These are phyloP conservation scores for Austroboletus festivus DNA, from an alignment of 768 basidiomycete species.

Conservation along the genomic window DNA sequence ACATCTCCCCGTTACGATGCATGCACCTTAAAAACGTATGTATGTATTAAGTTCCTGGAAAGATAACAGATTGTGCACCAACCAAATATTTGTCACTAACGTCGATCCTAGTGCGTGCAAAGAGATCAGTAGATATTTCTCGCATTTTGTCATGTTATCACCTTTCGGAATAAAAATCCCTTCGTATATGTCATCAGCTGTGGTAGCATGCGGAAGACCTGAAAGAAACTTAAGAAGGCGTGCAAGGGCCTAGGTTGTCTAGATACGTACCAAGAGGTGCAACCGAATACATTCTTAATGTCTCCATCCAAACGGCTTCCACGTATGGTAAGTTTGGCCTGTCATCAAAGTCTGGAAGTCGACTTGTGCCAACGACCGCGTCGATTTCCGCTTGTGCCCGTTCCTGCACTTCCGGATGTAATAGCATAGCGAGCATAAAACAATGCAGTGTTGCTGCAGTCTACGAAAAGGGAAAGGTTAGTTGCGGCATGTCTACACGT, in stretches of 20 bases:
- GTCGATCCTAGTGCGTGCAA: constrained; percentile 12
- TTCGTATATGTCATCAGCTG: constrained; percentile 15
- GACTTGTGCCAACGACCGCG: constrained; percentile 24
- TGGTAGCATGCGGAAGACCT: constrained; percentile 22
- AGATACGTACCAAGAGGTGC: constrained; percentile 22
- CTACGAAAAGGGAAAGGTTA: constrained; percentile 4
- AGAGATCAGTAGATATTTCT: neutral
- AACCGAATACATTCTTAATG: constrained; percentile 27
- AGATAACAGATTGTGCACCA: neutral
- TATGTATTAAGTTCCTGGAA: neutral
- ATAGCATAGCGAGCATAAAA: constrained; percentile 34
- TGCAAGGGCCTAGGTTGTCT: neutral
- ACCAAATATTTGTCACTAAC: constrained; percentile 23
- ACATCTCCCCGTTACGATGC: constrained; percentile 5
- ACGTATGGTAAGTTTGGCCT: constrained; percentile 26
- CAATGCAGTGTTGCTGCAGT: constrained; percentile 8
- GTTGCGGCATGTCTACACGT: neutral
- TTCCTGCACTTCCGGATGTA: constrained; percentile 30
- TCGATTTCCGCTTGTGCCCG: constrained; percentile 31
- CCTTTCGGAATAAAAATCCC: constrained; percentile 25
- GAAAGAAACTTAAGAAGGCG: neutral
- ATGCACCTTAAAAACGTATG: constrained; percentile 16
- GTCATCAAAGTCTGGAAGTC: constrained; percentile 27
- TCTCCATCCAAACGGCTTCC: constrained; percentile 30
- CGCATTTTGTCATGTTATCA: neutral